Evolutionary conservation across 306 rosid genomes (phyloP).

Genomic region (Fragaria iinumae): DNA sequence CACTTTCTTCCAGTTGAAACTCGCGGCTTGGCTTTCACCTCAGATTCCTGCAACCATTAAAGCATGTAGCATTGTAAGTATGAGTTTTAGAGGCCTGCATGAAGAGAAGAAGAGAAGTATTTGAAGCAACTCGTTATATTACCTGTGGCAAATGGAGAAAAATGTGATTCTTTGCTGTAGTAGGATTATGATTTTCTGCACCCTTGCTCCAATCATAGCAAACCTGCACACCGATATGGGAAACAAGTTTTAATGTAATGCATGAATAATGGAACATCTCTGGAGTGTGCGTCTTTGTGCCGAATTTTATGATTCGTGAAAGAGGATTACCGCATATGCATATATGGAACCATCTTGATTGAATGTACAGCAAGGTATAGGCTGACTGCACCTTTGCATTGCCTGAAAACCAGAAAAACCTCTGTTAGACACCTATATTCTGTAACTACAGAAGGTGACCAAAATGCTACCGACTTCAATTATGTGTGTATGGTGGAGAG

Average conservation of each 20-base stretch:
- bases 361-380: conserved; percentile 85
- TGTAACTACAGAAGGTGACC: neutral
- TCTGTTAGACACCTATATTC: neutral
- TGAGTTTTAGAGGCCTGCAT: neutral
- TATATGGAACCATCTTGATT: conserved; percentile 82
- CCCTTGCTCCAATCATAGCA: conserved; percentile 94
- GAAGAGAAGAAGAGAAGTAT: neutral
- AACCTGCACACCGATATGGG: conserved; percentile 34
- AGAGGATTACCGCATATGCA: conserved; percentile 61
- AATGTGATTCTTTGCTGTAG: conserved; percentile 64
- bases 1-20: conserved; percentile 30
- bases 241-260: neutral
- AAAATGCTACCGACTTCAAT: no score
- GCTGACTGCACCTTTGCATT: conserved; percentile 79
- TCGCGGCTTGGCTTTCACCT: conserved; percentile 41
- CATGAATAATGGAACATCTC: neutral
- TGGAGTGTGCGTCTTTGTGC: neutral
- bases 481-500: no score
- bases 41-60: conserved; percentile 26
- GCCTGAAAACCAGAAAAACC: conserved; percentile 51
- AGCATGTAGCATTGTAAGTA: neutral
- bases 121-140: neutral
- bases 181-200: conserved; percentile 86
- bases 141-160: conserved; percentile 77
- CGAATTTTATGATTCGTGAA: neutral